Conservation (phyloP, 192 early-diverging fungal genomes). For the Podila horticola region DNA sequence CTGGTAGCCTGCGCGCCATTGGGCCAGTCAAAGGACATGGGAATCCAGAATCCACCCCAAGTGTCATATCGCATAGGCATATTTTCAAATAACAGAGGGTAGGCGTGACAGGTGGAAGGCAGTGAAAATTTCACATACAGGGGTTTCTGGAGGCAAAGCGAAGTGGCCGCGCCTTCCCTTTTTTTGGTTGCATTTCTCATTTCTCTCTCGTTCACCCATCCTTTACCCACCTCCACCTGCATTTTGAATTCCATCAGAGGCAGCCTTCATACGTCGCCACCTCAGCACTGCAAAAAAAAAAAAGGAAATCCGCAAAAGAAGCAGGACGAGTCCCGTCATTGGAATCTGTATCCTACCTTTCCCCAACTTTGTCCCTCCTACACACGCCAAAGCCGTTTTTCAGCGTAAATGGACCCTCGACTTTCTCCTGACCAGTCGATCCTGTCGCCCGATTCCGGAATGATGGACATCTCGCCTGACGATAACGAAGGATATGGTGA, state of each 20-base stretch:
- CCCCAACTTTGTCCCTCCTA: not conserved
- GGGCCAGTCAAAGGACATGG: no score
- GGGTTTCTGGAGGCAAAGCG: no score
- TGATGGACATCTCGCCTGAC: slow-evolving; percentile 39
- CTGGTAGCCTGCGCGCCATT: no score
- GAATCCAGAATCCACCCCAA: no score
- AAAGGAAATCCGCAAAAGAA: not conserved
- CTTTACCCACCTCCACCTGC: not conserved
- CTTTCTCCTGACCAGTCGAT: slow-evolving; percentile 34
- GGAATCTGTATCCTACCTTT: no score
- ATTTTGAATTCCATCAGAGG: no score
- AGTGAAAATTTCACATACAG: no score
- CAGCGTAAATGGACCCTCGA: slow-evolving; percentile 31
- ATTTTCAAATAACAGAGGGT: no score
- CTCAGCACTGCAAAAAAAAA: slow-evolving; percentile 18
- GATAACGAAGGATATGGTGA: slow-evolving; percentile 16
- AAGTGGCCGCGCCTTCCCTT: slow-evolving; percentile 13
- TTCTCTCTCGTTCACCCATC: not conserved
- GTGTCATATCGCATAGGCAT: no score
- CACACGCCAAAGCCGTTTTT: not conserved
- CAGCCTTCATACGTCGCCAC: slow-evolving; percentile 5
- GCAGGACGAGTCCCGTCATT: no score
- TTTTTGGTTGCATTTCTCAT: not conserved
- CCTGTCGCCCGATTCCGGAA: slow-evolving; percentile 26
- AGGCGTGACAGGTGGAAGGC: no score